Conservation (phyloP, 208 protist species). For the Lotmaria passim region DNA sequence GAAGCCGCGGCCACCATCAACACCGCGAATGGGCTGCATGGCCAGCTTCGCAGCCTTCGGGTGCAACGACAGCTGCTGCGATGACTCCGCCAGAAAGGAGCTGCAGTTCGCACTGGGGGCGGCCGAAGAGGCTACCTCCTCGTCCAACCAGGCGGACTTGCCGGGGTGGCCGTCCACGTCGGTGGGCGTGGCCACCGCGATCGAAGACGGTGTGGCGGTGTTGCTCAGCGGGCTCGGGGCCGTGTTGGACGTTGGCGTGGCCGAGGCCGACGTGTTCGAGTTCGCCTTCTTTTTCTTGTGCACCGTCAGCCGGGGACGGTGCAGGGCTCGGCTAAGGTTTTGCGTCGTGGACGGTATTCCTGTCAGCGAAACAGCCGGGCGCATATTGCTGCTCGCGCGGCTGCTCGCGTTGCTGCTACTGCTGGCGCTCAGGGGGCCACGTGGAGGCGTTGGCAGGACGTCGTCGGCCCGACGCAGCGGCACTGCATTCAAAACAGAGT, state of each 20-base stretch:
- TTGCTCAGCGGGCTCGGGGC: not conserved
- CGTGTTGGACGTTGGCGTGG: not conserved
- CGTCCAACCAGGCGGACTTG: constrained; percentile 19
- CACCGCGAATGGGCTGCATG: not conserved
- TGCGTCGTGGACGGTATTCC: not conserved
- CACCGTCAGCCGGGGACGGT: constrained; percentile 6
- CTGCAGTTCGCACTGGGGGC: no score
- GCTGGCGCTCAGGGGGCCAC: constrained; percentile 1
- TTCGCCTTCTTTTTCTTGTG: not conserved
- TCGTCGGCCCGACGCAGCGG: not conserved
- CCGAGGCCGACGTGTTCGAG: not conserved
- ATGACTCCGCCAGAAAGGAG: no score
- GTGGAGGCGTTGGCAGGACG: not conserved
- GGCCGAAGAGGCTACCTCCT: constrained; percentile 2
- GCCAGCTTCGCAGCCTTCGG: no score
- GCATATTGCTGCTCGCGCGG: constrained; percentile 21
- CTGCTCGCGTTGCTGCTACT: constrained; percentile 26
- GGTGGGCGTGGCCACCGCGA: not conserved
- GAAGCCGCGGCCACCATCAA: not conserved
- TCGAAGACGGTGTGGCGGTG: not conserved
- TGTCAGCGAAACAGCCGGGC: constrained; percentile 1
- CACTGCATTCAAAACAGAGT: not conserved
- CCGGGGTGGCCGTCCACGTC: not conserved
- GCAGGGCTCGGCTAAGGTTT: not conserved
- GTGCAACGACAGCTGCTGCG: no score